Evolutionary conservation across 129 eudicot genomes (phyloP), one percentile per base, ranked within the genome.

Genomic region (Centrapalus pauciflorus): DNA sequence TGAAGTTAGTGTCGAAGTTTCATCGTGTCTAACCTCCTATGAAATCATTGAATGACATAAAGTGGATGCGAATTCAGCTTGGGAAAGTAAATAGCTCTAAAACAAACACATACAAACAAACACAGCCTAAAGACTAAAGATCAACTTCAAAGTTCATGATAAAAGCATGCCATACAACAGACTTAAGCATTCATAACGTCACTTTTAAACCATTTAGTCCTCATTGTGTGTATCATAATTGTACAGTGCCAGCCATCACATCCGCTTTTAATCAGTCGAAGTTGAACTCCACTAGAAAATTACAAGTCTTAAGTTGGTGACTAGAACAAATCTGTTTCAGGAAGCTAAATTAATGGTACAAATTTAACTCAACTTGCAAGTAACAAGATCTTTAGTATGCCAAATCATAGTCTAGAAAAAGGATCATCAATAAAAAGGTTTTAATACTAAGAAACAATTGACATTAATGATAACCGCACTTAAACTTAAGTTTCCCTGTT

Each of bases 401-500:
- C 54, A 48, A 5, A 48, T 48, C 19, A 17, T 48, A 16, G 54
- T 6, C 25, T 48, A 41, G 19, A 41, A 41, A 41, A 41, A 3
- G 3, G 2, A 2, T 4, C 51, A 0, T 6, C 0, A 11, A 16
- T 48, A 48, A 48, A 23, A 48, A 48, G 19, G 23, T 48, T 17
- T 19, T 11, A 48, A n/a, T n/a, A n/a, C n/a, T n/a, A n/a, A n/a
- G n/a, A n/a, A n/a, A n/a, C n/a, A n/a, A n/a, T 46, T 46, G 54
- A 46, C 54, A 46, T 24, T 24, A 46, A 16, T n/a, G 54, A 64
- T 64, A 63, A 16, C 55, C 69, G 20, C 54, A 63, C 19, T 63
- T 45, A 63, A 26, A 24, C 25, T 24, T 9, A 43, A 12, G n/a
- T 8, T 20, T 14, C 48, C 25, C 33, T 26, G 32, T 12, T 33